These are phyloP conservation scores for Daedalea quercina DNA, from an alignment of 768 basidiomycete species.

Conservation along the genomic window DNA sequence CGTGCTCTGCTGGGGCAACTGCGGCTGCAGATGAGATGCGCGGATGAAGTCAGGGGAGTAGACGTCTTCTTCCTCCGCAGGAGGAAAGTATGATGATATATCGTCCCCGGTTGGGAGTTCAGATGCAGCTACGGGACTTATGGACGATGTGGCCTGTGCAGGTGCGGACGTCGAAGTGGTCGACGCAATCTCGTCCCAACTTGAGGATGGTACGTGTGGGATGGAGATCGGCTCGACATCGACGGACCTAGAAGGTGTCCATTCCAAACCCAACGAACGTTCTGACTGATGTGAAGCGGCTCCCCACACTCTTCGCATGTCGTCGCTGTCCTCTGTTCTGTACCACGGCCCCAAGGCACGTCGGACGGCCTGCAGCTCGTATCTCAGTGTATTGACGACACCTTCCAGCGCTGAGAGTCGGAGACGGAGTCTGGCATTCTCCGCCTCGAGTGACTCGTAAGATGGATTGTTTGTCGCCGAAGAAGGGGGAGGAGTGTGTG, in stretches of 20 bases:
- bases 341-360: conserved; percentile 65
- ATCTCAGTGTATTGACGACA: conserved; percentile 39
- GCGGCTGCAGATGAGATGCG: not conserved
- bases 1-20: no score
- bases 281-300: not conserved
- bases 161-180: not conserved
- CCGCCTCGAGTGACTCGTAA: conserved; percentile 42
- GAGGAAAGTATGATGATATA: conserved; percentile 30
- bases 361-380: conserved; percentile 51
- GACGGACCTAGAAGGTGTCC: not conserved
- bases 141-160: not conserved
- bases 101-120: conserved; percentile 8
- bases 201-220: not conserved
- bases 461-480: not conserved
- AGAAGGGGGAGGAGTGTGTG: not conserved
- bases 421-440: conserved; percentile 59
- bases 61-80: conserved; percentile 17
- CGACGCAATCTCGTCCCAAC: not conserved
- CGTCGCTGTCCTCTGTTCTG: conserved; percentile 22
- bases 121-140: conserved; percentile 23
- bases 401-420: conserved; percentile 55
- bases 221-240: not conserved
- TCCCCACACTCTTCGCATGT: not conserved
- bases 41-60: conserved; percentile 5
- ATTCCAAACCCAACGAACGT: not conserved